A percentile compares a stretch with the other conserved stretches of the same genome.
Conservation (phyloP, 2,329 filamentous ascomycete species). For the Stemphylium beticola region DNA sequence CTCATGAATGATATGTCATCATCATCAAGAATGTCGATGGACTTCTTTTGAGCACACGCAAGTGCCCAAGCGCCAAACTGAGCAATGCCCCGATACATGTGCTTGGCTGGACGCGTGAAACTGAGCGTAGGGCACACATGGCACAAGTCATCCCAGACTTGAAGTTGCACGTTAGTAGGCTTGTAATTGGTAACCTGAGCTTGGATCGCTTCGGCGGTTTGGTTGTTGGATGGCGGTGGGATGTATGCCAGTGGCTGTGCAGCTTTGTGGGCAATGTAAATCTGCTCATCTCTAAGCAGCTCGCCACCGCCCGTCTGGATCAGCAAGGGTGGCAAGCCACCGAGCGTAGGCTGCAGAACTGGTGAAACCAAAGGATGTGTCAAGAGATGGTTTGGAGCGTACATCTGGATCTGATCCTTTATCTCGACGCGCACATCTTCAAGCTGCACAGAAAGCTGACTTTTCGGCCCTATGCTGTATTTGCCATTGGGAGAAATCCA, state of each 20-base stretch:
- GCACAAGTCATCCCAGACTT: slow-evolving; percentile 95
- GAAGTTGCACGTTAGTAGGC: slow-evolving; percentile 89
- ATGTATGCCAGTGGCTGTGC: slow-evolving; percentile 81
- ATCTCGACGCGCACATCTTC: slow-evolving; percentile 70
- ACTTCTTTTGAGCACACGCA: slow-evolving; percentile 77
- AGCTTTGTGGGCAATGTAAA: slow-evolving; percentile 93
- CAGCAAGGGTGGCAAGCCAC: slow-evolving; percentile 85
- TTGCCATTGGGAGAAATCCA: slow-evolving; percentile 45
- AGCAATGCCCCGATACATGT: slow-evolving; percentile 90
- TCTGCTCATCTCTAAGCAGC: slow-evolving; percentile 89
- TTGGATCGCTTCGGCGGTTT: slow-evolving; percentile 64
- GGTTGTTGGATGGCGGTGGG: slow-evolving; percentile 55
- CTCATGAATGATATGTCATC: slow-evolving; percentile 79
- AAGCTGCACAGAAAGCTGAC: slow-evolving; percentile 68
- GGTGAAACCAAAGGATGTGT: slow-evolving; percentile 90
- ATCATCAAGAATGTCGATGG: slow-evolving; percentile 82
- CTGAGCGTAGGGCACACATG: slow-evolving; percentile 93
- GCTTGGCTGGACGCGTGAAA: slow-evolving; percentile 93
- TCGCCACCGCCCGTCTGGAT: slow-evolving; percentile 90
- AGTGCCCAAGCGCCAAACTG: slow-evolving; percentile 94
- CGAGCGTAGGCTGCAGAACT: slow-evolving; percentile 83
- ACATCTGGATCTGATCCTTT: slow-evolving; percentile 91
- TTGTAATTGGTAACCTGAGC: slow-evolving; percentile 72
- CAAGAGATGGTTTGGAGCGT: slow-evolving; percentile 82
- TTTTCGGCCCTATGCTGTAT: slow-evolving; percentile 43